Evolutionary conservation across 352 stramenopile species (phyloP), one percentile per base, ranked within the genome.

Genomic region (Pythium oligandrum): DNA sequence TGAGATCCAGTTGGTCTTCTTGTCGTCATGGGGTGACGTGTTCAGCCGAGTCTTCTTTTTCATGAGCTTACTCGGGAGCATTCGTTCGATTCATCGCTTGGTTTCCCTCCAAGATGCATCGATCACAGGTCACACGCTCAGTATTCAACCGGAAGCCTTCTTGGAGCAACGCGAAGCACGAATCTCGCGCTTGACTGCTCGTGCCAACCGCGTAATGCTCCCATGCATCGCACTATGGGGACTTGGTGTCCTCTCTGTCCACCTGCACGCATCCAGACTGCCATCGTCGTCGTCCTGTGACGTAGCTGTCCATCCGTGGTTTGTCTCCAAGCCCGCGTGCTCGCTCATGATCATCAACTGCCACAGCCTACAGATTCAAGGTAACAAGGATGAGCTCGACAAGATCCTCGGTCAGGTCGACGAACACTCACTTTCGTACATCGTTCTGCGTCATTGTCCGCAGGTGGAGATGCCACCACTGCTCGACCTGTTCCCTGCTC

Each of bases 361-460:
- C 34, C 40, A 51, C 33, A 26, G 17, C 2, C 8, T 26, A 1
- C 49, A 42, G 2, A 42, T 47, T 6, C 40, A n/a, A 8, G 53
- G 53, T n/a, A 48, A 53, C 17, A 6, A 45, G 26, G 26, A n/a
- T 12, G 49, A 63, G 12, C 26, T 53, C 35, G 49, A 52, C 4
- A 12, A 30, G 3, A 45, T 63, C 4, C 64, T 73, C n/a, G 26
- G 10, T 2, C 7, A 30, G 2, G 44, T 83, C 31, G 59, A 83
- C 17, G 40, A 37, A 0, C 11, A 17, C 4, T 66, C 62, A 4
- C 51, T 74, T 2, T 40, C 42, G 10, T 42, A 68, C 3, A 44
- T 85, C 10, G 53, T 69, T 7, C 57, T 84, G 7, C 68, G 69
- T 6, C 67, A 87, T 34, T 85, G 71, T 32, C 42, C 56, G 0